A percentile compares a stretch with the other conserved stretches of the same genome.
These are phyloP conservation scores for Begonia fuchsioides DNA, from an alignment of 306 rosid genomes.

Conservation along the genomic window DNA sequence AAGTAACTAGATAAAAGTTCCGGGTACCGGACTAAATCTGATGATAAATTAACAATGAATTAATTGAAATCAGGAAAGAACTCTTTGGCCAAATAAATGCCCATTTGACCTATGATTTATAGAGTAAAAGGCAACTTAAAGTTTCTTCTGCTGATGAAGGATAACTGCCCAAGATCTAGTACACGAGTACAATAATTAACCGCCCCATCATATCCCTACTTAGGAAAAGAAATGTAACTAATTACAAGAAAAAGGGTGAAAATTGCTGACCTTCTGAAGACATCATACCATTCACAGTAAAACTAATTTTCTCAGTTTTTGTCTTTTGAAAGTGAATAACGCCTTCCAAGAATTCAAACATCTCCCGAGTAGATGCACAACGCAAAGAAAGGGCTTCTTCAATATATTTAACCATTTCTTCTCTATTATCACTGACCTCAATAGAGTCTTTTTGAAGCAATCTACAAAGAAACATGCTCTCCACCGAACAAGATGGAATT, in stretches of 20 bases:
- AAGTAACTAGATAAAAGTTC: too few species aligned
- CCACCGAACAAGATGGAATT: conserved; percentile 55
- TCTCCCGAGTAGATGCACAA: conserved; percentile 34
- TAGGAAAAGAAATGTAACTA: too few species aligned
- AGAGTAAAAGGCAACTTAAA: too few species aligned
- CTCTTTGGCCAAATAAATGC: too few species aligned
- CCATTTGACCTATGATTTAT: too few species aligned
- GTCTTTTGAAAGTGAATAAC: conserved; percentile 33
- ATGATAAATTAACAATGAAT: too few species aligned
- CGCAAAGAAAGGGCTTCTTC: conserved; percentile 64
- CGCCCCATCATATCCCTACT: too few species aligned
- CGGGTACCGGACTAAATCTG: too few species aligned
- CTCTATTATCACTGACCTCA: conserved; percentile 28
- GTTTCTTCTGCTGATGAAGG: too few species aligned
- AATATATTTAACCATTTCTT: conserved; percentile 28
- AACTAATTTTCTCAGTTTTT: conserved; percentile 31
- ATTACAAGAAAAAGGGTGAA: background rate
- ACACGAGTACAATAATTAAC: too few species aligned
- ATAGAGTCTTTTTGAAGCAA: conserved; percentile 54
- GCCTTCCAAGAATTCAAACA: conserved; percentile 48
- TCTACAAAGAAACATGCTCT: conserved; percentile 75
- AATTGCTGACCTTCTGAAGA: conserved; percentile 60
- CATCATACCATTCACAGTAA: conserved; percentile 27
- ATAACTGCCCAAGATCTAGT: too few species aligned
- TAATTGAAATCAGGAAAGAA: too few species aligned